Percentiles rank a stretch among this genome's conserved stretches.
Evolutionary conservation across 2,329 filamentous ascomycete genomes (phyloP).

Genomic region (Botrytis sinoallii): DNA sequence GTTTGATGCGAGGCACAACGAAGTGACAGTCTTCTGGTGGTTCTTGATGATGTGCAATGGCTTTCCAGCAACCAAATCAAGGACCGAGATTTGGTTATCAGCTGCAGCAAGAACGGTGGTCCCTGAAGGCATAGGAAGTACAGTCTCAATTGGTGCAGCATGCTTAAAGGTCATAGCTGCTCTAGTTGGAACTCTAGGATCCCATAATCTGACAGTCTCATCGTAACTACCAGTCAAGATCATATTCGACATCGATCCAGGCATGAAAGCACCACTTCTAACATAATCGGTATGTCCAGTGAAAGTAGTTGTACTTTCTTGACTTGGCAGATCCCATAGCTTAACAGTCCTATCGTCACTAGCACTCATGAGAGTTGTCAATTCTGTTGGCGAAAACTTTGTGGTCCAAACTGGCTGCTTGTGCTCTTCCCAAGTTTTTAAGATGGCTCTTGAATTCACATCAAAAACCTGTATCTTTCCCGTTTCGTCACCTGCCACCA

Average conservation of each 20-base stretch:
- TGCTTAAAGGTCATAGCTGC: constrained; percentile 94
- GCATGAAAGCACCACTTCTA: constrained; percentile 81
- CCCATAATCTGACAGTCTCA: constrained; percentile 89
- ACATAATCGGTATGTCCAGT: constrained; percentile 91
- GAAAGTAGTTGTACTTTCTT: constrained; percentile 73
- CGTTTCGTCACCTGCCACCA: constrained; percentile 87
- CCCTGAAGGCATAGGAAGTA: constrained; percentile 83
- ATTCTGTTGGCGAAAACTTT: constrained; percentile 83
- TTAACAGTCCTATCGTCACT: constrained; percentile 92
- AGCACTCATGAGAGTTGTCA: constrained; percentile 82
- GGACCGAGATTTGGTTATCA: constrained; percentile 81
- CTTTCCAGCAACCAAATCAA: constrained; percentile 88
- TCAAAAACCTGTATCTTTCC: constrained; percentile 96
- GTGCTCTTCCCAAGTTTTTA: constrained; percentile 94
- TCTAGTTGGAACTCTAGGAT: constrained; percentile 68
- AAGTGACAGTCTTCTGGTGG: constrained; percentile 97
- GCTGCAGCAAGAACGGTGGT: constrained; percentile 83
- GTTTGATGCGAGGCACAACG: constrained; percentile 75
- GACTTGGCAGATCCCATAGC: constrained; percentile 87
- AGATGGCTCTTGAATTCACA: constrained; percentile 79
- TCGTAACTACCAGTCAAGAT: constrained; percentile 92
- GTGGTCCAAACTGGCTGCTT: constrained; percentile 92
- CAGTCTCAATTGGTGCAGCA: constrained; percentile 79
- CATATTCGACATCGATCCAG: constrained; percentile 64
- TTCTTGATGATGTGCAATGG: constrained; percentile 84